A percentile compares a stretch with the other conserved stretches of the same genome.
Conservation (phyloP, 495 filamentous ascomycete genomes). For the Neurospora cerealis region DNA sequence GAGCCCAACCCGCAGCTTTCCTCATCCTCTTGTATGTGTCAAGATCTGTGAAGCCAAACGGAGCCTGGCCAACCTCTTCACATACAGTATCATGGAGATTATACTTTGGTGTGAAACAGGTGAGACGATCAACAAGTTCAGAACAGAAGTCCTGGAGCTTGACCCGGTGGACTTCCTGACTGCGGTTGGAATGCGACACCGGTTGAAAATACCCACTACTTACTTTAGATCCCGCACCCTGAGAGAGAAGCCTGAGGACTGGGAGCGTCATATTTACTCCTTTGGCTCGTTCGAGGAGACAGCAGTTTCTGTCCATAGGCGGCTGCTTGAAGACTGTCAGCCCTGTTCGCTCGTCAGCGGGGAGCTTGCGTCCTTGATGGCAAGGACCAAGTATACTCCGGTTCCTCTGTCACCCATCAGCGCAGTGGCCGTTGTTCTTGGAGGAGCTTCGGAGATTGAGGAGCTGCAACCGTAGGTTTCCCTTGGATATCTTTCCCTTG, state of each 20-base stretch:
- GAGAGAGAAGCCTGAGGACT: constrained; percentile 48
- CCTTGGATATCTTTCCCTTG: background rate
- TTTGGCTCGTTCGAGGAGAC: constrained; percentile 31
- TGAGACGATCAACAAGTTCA: constrained; percentile 46
- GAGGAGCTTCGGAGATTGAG: background rate
- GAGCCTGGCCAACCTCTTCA: constrained; percentile 50
- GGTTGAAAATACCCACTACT: constrained; percentile 45
- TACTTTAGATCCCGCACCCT: constrained; percentile 50
- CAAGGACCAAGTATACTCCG: background rate
- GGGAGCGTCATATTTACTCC: constrained; percentile 45
- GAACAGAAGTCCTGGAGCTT: constrained; percentile 41
- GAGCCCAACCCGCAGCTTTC: constrained; percentile 26
- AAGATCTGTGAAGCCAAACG: constrained; percentile 41
- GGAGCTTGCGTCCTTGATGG: background rate
- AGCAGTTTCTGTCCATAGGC: background rate
- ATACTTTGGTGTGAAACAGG: constrained; percentile 46
- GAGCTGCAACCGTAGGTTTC: background rate
- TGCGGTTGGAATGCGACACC: constrained; percentile 45
- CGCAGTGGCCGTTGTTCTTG: background rate
- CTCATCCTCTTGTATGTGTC: constrained; percentile 53
- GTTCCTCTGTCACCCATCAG: background rate
- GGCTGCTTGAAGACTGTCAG: background rate
- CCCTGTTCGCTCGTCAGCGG: background rate
- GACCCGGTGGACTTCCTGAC: constrained; percentile 47
- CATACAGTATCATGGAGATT: constrained; percentile 52